Base-by-base conservation (phyloP, 441 rosid species). In the Geranium incanum region DNA sequence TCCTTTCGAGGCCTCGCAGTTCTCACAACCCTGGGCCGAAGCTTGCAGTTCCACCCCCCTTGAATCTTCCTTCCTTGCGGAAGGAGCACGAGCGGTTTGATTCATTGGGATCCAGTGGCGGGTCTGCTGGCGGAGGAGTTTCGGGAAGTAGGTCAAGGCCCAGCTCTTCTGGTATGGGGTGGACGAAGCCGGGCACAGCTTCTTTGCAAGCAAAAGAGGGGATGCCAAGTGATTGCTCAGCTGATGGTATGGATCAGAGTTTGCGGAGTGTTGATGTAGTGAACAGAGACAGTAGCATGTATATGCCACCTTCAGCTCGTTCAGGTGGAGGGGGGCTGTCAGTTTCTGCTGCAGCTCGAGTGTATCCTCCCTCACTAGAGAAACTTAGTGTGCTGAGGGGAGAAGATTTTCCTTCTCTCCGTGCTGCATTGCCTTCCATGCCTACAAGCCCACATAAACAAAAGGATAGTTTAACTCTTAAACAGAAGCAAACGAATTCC, bases 41-140 rank as follows among this genome's bases (percentile, higher is more conserved):
- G 88, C 86, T 95, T 83, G 90, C 97, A 72, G 94, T 95, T 79
- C 99, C 99, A 80, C 97, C 96, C 89, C 99, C 99, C 87, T 77
- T 95, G 96, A 95, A 95, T 84, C 80, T 95, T 73, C 99, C 99
- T 0, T 92, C 97, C 0, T 75, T 92, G 81, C 79, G 97, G 70
- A 95, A 90, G 74, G 99, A 95, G 79, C 97, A 90, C 66, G 97
- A 88, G 80, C 74, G 88, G 67, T 88, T 88, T 70, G 99, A 95
- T 85, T 79, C 88, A 0, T 74, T 83, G 75, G 95, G 95, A 70
- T 72, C 87, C 0, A 78, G 87, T 12, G 83, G 87, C 39, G 86
- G 89, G 45, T 79, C 82, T 60, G 81, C 89, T 55, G 91, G 90
- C 23, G 91, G 91, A 68, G 95, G 91, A 36, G 72, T 80, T 48